phyloP scores from a whole-genome alignment of 169 alveolate genomes.

The Neospora caninum region DNA sequence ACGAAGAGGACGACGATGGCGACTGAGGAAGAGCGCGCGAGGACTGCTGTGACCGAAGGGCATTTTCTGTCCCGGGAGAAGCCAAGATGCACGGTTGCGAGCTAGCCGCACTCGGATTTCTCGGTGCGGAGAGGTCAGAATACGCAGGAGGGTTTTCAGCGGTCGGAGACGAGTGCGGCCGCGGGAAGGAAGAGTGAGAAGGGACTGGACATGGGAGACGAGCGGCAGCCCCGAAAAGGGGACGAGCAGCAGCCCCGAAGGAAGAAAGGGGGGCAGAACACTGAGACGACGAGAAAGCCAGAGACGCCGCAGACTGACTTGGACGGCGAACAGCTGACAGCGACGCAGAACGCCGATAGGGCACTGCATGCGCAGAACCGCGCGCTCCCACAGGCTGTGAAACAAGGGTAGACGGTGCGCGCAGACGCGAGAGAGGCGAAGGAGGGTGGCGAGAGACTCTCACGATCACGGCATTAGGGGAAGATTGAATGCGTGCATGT shows the following conservation, averaged over 20 bases:
- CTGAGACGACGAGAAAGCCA: too few species aligned
- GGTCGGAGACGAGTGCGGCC: background rate
- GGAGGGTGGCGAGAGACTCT: too few species aligned
- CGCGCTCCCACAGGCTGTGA: too few species aligned
- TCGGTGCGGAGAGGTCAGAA: background rate
- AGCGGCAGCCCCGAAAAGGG: background rate
- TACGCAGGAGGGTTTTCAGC: background rate
- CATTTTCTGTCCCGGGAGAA: background rate
- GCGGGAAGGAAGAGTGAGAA: background rate
- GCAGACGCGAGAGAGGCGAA: too few species aligned
- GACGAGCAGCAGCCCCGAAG: background rate
- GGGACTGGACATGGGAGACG: background rate
- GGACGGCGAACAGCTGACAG: too few species aligned
- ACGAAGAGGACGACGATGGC: background rate
- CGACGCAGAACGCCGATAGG: too few species aligned
- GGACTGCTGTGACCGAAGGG: background rate
- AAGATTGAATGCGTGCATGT: too few species aligned
- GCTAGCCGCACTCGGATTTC: background rate
- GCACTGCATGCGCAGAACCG: too few species aligned
- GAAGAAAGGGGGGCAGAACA: background rate
- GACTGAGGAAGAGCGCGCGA: background rate
- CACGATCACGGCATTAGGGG: too few species aligned
- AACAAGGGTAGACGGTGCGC: too few species aligned
- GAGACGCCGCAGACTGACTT: too few species aligned
- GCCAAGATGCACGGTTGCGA: background rate